Conservation (phyloP, 345 rosid genomes). For the Geranium brycei region DNA sequence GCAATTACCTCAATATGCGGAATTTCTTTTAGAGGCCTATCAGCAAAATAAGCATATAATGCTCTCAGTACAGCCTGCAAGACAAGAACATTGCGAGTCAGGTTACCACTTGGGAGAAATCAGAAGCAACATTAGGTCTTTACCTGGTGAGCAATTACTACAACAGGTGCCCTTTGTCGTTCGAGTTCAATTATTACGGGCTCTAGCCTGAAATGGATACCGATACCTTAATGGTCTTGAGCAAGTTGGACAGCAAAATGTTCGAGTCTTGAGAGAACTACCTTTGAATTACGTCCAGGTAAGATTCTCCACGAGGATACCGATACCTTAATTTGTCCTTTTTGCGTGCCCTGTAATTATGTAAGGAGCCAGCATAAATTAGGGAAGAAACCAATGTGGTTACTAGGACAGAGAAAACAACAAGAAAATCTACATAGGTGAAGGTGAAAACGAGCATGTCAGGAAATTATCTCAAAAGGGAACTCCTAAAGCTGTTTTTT, state of each 20-base stretch:
- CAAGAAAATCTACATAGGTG: not conserved
- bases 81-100: slow-evolving; percentile 3
- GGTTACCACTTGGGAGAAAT: not conserved
- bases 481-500: not conserved
- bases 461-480: not conserved
- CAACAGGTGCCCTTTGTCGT: slow-evolving; percentile 96
- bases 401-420: not conserved
- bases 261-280: slow-evolving; percentile 9
- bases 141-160: slow-evolving; percentile 98
- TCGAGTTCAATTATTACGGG: slow-evolving; percentile 98
- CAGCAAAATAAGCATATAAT: slow-evolving; percentile 97
- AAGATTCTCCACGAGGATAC: slow-evolving; percentile 98
- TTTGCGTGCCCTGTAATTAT: slow-evolving; percentile 46
- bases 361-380: not conserved
- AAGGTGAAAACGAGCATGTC: not conserved
- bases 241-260: not conserved
- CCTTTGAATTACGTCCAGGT: slow-evolving; percentile 99
- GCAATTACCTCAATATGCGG: slow-evolving; percentile 81
- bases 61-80: slow-evolving; percentile 96
- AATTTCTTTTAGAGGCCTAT: slow-evolving; percentile 90
- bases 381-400: no score
- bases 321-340: slow-evolving; percentile 91
- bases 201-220: slow-evolving; percentile 57
- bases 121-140: not conserved
- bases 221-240: slow-evolving; percentile 5